Conservation (phyloP, 164 flowering plant species). For the Vitis riparia region DNA sequence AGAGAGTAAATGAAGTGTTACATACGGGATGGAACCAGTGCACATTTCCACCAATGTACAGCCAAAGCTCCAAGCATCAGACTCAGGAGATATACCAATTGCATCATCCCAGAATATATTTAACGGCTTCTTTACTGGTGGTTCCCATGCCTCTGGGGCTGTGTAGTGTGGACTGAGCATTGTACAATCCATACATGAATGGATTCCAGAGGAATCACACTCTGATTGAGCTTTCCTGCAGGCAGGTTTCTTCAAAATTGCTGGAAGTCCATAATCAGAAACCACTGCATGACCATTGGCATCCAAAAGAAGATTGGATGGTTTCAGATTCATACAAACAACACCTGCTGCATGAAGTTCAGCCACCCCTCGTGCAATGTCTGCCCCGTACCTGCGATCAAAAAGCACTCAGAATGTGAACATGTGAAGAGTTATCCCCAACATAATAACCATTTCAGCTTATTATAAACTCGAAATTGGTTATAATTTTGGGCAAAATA, state of each 20-base stretch:
- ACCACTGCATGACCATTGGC: conserved; percentile 87
- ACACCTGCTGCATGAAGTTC: conserved; percentile 99
- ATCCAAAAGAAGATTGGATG: conserved; percentile 96
- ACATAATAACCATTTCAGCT: not conserved
- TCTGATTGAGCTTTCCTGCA: conserved; percentile 83
- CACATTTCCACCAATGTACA: conserved; percentile 99
- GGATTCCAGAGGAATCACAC: conserved; percentile 63
- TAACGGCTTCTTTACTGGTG: conserved; percentile 85
- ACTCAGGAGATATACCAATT: conserved; percentile 87
- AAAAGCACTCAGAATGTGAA: conserved; percentile 9
- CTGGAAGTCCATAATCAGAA: conserved; percentile 95
- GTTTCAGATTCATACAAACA: conserved; percentile 93
- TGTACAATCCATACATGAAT: conserved; percentile 96
- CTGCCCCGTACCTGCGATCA: conserved; percentile 88
- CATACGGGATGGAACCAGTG: conserved; percentile 97
- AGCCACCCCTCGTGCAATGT: conserved; percentile 96
- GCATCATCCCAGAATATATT: conserved; percentile 93
- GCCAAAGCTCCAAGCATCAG: conserved; percentile 99
- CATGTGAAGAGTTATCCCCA: conserved; percentile 10
- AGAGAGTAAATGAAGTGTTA: conserved; percentile 11
- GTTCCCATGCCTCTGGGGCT: conserved; percentile 99
- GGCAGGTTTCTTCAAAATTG: conserved; percentile 77
- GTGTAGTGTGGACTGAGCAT: conserved; percentile 93
- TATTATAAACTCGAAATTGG: not conserved
- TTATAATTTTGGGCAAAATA: not conserved